Conservation (phyloP, 192 early-diverging fungal genomes). For the Dispira parvispora region DNA sequence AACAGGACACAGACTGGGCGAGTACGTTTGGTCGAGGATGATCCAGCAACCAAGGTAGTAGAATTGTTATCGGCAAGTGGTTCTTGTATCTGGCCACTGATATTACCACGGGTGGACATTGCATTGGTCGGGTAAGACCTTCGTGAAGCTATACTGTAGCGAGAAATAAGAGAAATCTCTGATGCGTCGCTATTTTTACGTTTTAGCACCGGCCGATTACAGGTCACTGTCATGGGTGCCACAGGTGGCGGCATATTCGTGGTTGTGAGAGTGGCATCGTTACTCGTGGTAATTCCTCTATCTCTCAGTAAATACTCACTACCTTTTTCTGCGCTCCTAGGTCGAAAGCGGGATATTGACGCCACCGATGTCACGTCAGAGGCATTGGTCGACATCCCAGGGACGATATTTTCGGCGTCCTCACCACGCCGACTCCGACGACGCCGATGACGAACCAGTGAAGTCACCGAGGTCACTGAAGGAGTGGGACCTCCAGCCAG, state of each 20-base stretch:
- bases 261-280: too few species aligned
- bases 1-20: background rate
- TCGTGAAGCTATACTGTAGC: too few species aligned
- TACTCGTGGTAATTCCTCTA: background rate
- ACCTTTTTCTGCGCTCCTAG: background rate
- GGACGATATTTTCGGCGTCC: background rate
- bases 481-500: background rate
- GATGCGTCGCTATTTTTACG: too few species aligned
- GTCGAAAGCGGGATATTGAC: background rate
- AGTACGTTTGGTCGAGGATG: background rate
- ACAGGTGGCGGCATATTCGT: too few species aligned
- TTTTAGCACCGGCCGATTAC: too few species aligned
- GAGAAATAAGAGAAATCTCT: too few species aligned
- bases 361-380: background rate
- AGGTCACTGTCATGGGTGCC: too few species aligned
- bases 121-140: too few species aligned
- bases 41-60: background rate
- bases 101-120: background rate
- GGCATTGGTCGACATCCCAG: background rate
- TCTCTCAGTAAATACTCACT: background rate
- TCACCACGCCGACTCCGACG: background rate
- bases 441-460: background rate
- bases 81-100: background rate
- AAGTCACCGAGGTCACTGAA: constrained; percentile 2
- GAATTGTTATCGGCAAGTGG: background rate